Percentiles rank a stretch among this genome's conserved stretches.
Conservation (phyloP, 2,329 filamentous ascomycete species). For the Paraconiothyrium brasiliense region DNA sequence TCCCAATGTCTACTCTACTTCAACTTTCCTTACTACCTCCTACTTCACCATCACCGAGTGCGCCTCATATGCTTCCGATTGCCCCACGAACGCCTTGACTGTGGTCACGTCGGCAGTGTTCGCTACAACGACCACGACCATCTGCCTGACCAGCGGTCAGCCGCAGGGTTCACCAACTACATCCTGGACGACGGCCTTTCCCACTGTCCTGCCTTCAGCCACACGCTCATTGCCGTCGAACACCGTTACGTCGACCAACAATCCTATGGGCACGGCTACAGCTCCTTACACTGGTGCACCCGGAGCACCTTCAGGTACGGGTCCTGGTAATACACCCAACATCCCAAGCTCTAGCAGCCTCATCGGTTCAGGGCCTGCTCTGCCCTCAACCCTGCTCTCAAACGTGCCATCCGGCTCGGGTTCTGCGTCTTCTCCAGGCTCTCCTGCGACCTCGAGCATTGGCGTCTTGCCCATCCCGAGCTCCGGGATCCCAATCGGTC, state of each 20-base stretch:
- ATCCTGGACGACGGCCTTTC: background rate
- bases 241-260: constrained; percentile 4
- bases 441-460: constrained; percentile 1
- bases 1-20: constrained; percentile 43
- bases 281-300: background rate
- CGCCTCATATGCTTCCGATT: constrained; percentile 43
- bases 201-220: background rate
- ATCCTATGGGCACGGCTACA: background rate
- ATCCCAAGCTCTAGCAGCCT: constrained; percentile 1
- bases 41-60: constrained; percentile 44
- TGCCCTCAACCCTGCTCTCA: constrained; percentile 6
- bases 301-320: background rate
- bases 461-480: background rate
- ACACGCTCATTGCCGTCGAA: background rate
- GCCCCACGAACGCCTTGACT: constrained; percentile 46
- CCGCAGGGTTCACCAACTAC: background rate
- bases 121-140: constrained; percentile 37
- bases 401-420: constrained; percentile 8
- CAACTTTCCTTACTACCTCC: constrained; percentile 25
- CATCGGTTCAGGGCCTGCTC: constrained; percentile 4
- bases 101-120: constrained; percentile 52
- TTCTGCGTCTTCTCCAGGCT: constrained; percentile 13
- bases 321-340: background rate
- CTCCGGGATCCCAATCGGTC: background rate
- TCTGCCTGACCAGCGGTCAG: constrained; percentile 14